Conservation (phyloP, 257 asterid species). For the Nyctanthes arbortristis region DNA sequence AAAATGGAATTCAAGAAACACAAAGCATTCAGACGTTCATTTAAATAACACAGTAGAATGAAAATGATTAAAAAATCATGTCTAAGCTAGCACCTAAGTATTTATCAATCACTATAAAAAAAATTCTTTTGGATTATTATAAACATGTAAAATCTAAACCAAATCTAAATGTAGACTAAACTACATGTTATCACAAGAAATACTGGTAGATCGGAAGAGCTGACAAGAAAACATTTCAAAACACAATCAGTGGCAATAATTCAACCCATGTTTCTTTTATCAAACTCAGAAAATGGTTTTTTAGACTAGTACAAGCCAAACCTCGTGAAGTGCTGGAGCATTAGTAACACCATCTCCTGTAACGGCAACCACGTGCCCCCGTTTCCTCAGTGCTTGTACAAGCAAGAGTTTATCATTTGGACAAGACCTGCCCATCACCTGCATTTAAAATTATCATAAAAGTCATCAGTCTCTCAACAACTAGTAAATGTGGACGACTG, state of each 20-base stretch:
- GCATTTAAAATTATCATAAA: conserved; percentile 13
- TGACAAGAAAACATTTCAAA: neutral
- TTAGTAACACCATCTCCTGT: conserved; percentile 99
- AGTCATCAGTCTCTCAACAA: conserved; percentile 12
- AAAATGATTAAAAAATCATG: neutral
- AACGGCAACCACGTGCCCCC: conserved; percentile 93
- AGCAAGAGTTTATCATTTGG: conserved; percentile 94
- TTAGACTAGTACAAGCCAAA: conserved; percentile 17
- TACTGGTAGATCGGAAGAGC: neutral
- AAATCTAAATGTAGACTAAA: neutral
- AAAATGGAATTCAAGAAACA: neutral
- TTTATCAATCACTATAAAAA: neutral
- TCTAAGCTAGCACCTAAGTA: neutral
- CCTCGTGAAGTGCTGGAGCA: conserved; percentile 99
- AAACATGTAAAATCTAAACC: neutral
- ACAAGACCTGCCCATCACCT: conserved; percentile 99
- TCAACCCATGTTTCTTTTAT: neutral
- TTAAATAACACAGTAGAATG: conserved; percentile 1
- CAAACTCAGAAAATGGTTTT: neutral
- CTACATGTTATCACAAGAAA: neutral
- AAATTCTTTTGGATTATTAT: too few relatives aligned
- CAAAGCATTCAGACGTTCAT: conserved; percentile 2
- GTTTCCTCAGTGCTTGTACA: conserved; percentile 92
- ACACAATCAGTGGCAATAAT: neutral
- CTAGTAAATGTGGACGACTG: neutral